These are phyloP conservation scores for Pholiota conissans DNA, from an alignment of 768 basidiomycete genomes.

Conservation along the genomic window DNA sequence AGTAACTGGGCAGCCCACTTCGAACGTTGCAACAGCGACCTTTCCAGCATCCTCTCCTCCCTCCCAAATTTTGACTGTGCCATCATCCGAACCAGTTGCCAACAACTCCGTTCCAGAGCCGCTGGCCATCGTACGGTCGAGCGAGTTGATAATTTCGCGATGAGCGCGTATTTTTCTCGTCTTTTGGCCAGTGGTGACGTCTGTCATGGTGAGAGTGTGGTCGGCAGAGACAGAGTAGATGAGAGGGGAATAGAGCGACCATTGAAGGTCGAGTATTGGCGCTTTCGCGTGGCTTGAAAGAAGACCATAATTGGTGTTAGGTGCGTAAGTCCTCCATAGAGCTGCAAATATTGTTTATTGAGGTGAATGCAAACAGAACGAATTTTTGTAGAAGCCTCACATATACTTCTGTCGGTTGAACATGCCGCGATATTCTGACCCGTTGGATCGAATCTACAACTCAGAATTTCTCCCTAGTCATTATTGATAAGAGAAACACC, in stretches of 20 bases:
- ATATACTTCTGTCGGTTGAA: conserved; percentile 87
- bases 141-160: conserved; percentile 84
- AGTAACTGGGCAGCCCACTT: conserved; percentile 88
- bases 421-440: conserved; percentile 94
- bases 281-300: conserved; percentile 84
- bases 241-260: conserved; percentile 72
- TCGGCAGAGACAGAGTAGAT: conserved; percentile 91
- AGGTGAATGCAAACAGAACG: background rate
- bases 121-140: conserved; percentile 84
- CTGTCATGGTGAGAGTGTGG: conserved; percentile 73
- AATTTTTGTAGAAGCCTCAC: conserved; percentile 42
- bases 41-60: conserved; percentile 76
- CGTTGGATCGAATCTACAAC: conserved; percentile 91
- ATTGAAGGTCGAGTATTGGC: conserved; percentile 90
- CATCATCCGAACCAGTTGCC: conserved; percentile 89
- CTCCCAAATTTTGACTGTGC: conserved; percentile 90
- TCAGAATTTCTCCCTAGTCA: conserved; percentile 68
- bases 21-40: conserved; percentile 75
- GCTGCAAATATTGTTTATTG: conserved; percentile 41
- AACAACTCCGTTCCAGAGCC: conserved; percentile 86
- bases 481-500: background rate
- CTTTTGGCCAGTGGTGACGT: conserved; percentile 83
- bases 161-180: conserved; percentile 84
- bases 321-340: conserved; percentile 88
- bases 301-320: conserved; percentile 91